Evolutionary conservation across 306 rosid genomes (phyloP).

Genomic region (Cicer yamashitae): DNA sequence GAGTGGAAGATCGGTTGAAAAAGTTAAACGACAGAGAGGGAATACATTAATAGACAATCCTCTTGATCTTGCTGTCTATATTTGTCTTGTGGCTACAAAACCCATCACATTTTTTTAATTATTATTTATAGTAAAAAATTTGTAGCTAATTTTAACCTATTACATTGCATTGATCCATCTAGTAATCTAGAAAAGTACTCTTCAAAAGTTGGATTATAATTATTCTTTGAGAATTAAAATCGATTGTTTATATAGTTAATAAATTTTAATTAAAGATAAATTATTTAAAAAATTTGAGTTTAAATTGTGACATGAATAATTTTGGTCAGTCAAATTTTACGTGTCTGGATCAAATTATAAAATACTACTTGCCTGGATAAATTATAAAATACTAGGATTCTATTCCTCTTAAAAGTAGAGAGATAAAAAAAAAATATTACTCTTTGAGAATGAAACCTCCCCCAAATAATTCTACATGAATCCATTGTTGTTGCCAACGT

Average conservation of each 20-base stretch:
- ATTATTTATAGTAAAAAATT: constrained; percentile 19
- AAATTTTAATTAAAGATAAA: no score
- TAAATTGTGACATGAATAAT: no score
- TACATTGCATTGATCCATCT: constrained; percentile 36
- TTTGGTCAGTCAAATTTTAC: no score
- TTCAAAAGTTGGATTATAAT: constrained; percentile 26
- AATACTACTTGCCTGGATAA: no score
- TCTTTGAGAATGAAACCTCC: not conserved
- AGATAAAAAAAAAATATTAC: no score
- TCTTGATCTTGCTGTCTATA: constrained; percentile 60
- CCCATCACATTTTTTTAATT: constrained; percentile 10
- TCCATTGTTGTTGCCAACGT: constrained; percentile 29
- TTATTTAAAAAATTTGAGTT: no score
- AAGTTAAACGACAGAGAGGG: constrained; percentile 44
- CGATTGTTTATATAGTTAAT: no score
- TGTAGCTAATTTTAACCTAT: constrained; percentile 28
- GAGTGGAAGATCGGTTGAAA: constrained; percentile 48
- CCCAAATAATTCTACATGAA: constrained; percentile 36
- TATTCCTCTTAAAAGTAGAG: no score
- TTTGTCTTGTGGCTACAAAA: constrained; percentile 50
- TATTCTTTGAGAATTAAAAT: not conserved
- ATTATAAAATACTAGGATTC: no score
- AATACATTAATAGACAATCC: constrained; percentile 46
- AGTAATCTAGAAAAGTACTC: constrained; percentile 28
- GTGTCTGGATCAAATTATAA: no score